phyloP scores from a whole-genome alignment of 2,329 filamentous ascomycete genomes.

The Cercospora citrullina region DNA sequence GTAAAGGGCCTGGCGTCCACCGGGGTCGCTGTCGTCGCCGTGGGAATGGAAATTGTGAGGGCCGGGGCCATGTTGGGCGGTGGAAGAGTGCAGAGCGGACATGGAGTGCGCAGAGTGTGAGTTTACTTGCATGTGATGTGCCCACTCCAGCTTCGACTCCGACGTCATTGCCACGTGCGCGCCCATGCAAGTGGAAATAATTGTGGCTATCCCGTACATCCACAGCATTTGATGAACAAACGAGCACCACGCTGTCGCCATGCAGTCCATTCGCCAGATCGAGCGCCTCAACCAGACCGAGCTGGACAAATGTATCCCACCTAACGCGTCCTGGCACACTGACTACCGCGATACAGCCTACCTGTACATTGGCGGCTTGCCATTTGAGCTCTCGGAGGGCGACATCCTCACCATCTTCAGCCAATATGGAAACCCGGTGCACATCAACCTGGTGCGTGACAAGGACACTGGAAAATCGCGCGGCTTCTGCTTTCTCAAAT shows the following conservation, averaged over 20 bases:
- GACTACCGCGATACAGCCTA: constrained; percentile 98
- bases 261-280: constrained; percentile 94
- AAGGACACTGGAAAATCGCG: constrained; percentile 94
- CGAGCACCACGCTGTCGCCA: constrained; percentile 44
- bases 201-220: not conserved
- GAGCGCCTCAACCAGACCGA: constrained; percentile 92
- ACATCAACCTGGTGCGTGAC: constrained; percentile 88
- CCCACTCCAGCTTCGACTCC: not conserved
- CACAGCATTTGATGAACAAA: not conserved
- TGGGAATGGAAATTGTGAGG: constrained; percentile 50
- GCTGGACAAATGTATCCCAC: constrained; percentile 81
- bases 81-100: constrained; percentile 2
- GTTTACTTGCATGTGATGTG: not conserved
- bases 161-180: constrained; percentile 6
- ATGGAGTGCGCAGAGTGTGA: not conserved
- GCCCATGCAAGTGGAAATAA: not conserved
- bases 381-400: constrained; percentile 90
- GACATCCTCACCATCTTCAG: constrained; percentile 96
- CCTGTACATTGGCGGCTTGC: constrained; percentile 91
- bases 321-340: constrained; percentile 91
- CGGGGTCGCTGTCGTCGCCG: constrained; percentile 51
- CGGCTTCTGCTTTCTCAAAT: constrained; percentile 95
- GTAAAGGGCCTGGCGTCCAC: constrained; percentile 67
- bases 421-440: constrained; percentile 92
- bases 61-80: constrained; percentile 44